These are phyloP conservation scores for Sporothrix luriei DNA, from an alignment of 2,329 filamentous ascomycete species.

Conservation along the genomic window DNA sequence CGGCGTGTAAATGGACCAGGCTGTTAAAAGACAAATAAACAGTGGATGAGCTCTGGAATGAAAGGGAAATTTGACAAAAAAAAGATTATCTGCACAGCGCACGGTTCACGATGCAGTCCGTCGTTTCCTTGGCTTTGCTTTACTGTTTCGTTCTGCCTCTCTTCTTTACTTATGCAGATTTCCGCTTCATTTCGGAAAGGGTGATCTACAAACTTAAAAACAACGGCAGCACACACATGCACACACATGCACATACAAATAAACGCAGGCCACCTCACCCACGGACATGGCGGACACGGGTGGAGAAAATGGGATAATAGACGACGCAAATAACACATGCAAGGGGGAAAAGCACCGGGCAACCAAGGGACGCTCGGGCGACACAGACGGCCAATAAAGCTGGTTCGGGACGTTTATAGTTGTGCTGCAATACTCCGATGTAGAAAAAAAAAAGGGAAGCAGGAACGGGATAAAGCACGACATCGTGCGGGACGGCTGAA, in stretches of 20 bases:
- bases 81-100: background rate
- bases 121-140: no score
- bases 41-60: background rate
- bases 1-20: no score
- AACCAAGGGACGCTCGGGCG: background rate
- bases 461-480: conserved; percentile 10
- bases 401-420: conserved; percentile 12
- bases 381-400: background rate
- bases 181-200: background rate
- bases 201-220: background rate
- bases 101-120: background rate
- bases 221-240: background rate
- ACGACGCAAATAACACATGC: conserved; percentile 1
- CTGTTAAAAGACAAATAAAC: background rate
- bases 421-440: background rate
- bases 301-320: background rate
- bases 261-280: no score
- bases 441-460: background rate
- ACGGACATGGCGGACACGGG: background rate
- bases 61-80: conserved; percentile 5
- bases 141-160: no score
- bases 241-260: background rate
- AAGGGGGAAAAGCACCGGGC: background rate
- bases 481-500: conserved; percentile 8
- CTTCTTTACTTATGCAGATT: no score